Evolutionary conservation across 768 basidiomycete species (phyloP), one percentile per base, ranked within the genome.

Genomic region (Phlegmacium glaucopus): DNA sequence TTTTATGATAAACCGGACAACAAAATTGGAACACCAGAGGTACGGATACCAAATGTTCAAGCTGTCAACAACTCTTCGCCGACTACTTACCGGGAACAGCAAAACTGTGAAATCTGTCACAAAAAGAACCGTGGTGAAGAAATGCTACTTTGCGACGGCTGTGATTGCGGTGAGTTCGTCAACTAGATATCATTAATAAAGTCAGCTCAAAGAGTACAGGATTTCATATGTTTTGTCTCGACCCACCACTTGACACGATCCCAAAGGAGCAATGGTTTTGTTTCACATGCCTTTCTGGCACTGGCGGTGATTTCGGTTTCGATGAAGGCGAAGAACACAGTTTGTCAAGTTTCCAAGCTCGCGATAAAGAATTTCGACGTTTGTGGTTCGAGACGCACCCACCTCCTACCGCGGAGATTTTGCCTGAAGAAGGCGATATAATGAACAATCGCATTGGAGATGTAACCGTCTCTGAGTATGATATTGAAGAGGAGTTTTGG

Each of bases 201-300:
- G 32, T 45, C 38, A 44, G 49, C 29, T 38, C 39, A 44, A 39
- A 30, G 44, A 46, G 47, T 32, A 47, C 49, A 94, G 92, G 95
- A 4, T 99, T 92, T 70, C 96, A 99, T 68, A 96, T 90, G 72
- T 93, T 89, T 65, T 99, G 96, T 63, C 84, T 99, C 48, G 88
- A 93, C 60, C 96, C 96, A 10, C 94, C 94, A 15, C 71, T 98
- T 44, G 69, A 76, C 8, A 70, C 76, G 2, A 89, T 99, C 46
- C 96, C 96, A 2, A 89, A 87, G 60, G 92, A 94, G 34, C 86
- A 95, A 54, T 99, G 95, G 95, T 97, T 83, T 62, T 99, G 96
- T 65, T 88, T 87, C 57, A 83, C 85, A 3, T 99, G 96, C 62
- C 73, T 99, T 16, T 78, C 93, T 34, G 87, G 84, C 32, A 94